Conservation (phyloP, 2,329 filamentous ascomycete genomes). For the Trichoderma arundinaceum region DNA sequence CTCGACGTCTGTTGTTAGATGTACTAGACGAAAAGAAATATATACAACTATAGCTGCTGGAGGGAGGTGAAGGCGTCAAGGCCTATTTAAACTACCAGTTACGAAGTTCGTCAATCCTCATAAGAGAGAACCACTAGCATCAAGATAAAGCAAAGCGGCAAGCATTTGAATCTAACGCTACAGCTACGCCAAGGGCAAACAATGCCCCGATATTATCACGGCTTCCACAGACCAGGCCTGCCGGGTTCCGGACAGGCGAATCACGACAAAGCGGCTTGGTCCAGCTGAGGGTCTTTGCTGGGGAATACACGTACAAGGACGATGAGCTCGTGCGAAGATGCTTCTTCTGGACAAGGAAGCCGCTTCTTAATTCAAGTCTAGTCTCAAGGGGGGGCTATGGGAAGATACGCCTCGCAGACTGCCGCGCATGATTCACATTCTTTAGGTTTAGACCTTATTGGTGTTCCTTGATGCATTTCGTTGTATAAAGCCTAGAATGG, state of each 20-base stretch:
- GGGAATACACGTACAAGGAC: not conserved
- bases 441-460: not conserved
- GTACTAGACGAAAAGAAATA: not conserved
- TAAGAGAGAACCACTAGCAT: not conserved
- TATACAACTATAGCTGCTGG: not conserved
- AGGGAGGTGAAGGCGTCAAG: not conserved
- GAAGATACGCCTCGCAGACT: not conserved
- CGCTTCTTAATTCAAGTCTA: not conserved
- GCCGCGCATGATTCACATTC: not conserved
- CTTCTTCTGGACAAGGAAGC: not conserved
- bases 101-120: not conserved
- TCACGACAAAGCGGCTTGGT: not conserved
- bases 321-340: constrained; percentile 29
- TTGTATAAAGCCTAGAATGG: constrained; percentile 24
- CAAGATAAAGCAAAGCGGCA: not conserved
- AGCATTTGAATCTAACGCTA: not conserved
- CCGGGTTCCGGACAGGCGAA: constrained; percentile 6
- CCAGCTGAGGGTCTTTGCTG: not conserved
- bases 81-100: not conserved
- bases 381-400: not conserved
- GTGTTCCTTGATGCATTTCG: constrained; percentile 20
- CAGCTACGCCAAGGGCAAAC: constrained; percentile 1
- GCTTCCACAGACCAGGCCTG: not conserved
- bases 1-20: not conserved
- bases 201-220: constrained; percentile 3